These are phyloP conservation scores for Stephania japonica DNA, from an alignment of 164 flowering plant species.

Conservation along the genomic window DNA sequence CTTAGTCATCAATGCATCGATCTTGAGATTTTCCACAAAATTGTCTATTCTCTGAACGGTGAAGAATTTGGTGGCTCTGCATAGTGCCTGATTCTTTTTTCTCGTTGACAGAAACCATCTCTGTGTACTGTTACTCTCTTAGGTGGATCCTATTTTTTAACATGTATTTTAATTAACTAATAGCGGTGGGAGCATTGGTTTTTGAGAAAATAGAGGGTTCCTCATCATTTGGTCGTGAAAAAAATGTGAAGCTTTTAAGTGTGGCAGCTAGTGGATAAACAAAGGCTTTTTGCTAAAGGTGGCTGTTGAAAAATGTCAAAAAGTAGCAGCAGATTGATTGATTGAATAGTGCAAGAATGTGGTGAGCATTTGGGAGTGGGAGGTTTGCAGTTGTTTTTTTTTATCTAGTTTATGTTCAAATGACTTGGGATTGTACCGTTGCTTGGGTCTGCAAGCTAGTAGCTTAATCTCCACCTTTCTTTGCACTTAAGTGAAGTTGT, in stretches of 20 bases:
- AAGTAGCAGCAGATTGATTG: slow-evolving; percentile 6
- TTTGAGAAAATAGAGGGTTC: slow-evolving; percentile 10
- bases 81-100: too few relatives aligned
- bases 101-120: too few relatives aligned
- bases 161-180: background rate
- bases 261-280: slow-evolving; percentile 20
- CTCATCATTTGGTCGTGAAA: slow-evolving; percentile 2
- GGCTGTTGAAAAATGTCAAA: slow-evolving; percentile 8
- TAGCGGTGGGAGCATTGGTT: slow-evolving; percentile 8
- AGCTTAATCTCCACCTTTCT: background rate
- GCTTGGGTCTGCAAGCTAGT: background rate
- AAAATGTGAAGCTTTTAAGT: background rate
- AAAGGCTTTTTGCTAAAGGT: slow-evolving; percentile 12
- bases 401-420: background rate
- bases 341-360: slow-evolving; percentile 7
- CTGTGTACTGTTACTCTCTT: background rate
- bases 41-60: too few relatives aligned
- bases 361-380: slow-evolving; percentile 1
- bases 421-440: background rate
- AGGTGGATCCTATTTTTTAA: background rate
- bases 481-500: background rate
- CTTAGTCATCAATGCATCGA: background rate
- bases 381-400: slow-evolving; percentile 4
- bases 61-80: too few relatives aligned
- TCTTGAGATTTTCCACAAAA: background rate